Conservation (phyloP, 331 rosid genomes). For the Saraca asoca region DNA sequence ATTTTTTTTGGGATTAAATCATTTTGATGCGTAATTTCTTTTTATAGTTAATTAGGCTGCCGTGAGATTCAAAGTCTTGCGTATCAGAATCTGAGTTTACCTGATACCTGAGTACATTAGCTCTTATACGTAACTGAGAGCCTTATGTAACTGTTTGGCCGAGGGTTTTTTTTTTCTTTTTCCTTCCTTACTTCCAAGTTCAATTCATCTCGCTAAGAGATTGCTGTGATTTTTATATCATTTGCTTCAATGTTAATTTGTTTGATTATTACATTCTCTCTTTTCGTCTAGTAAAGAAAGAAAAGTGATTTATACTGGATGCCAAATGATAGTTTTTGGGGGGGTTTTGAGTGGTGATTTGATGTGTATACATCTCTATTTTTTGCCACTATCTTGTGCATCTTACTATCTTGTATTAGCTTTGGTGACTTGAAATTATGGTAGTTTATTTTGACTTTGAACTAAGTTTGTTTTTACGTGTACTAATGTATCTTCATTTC, state of each 20-base stretch:
- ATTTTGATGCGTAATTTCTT: background rate
- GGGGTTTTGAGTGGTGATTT: too few relatives aligned
- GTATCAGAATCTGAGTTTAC: background rate
- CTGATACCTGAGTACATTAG: background rate
- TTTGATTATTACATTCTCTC: too few relatives aligned
- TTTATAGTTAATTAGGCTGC: slow-evolving; percentile 4
- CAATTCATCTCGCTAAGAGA: background rate
- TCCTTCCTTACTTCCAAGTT: too few relatives aligned
- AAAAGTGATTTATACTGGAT: too few relatives aligned
- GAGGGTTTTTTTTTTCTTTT: background rate
- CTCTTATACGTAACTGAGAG: background rate
- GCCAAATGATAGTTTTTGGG: too few relatives aligned
- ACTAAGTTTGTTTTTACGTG: background rate
- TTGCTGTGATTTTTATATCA: background rate
- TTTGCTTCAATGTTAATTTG: too few relatives aligned
- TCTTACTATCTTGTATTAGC: too few relatives aligned
- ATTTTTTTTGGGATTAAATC: background rate
- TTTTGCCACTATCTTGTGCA: too few relatives aligned
- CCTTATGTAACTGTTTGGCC: background rate
- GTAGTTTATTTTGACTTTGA: too few relatives aligned
- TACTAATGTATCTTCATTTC: background rate
- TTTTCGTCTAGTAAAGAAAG: too few relatives aligned
- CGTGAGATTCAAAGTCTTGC: background rate
- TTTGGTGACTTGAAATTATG: too few relatives aligned
- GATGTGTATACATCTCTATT: too few relatives aligned